Evolutionary conservation across 140 eudicot genomes (phyloP).

Genomic region (Erigeron philadelphicus): DNA sequence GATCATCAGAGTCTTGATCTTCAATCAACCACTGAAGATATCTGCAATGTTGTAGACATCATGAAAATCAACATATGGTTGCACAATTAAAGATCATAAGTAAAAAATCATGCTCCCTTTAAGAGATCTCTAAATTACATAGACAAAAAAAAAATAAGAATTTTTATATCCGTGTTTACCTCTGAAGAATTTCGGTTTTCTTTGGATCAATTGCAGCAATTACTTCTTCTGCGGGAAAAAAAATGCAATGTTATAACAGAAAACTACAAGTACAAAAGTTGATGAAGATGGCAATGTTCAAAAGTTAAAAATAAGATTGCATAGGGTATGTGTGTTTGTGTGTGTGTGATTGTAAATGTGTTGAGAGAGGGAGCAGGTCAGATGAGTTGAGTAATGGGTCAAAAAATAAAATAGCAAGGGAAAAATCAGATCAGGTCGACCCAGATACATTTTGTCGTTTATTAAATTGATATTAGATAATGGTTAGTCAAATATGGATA

Average conservation of each 20-base stretch:
- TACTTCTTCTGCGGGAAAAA: constrained; percentile 59
- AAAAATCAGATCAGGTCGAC: constrained; percentile 6
- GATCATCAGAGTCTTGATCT: constrained; percentile 83
- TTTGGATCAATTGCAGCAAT: constrained; percentile 83
- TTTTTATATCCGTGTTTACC: constrained; percentile 30
- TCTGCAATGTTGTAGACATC: constrained; percentile 36
- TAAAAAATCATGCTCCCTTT: background rate
- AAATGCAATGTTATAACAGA: constrained; percentile 8
- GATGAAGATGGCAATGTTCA: background rate
- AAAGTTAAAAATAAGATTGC: background rate
- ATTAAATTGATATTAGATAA: no score
- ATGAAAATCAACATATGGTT: constrained; percentile 11
- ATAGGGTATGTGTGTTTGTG: no score
- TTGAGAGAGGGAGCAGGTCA: no score
- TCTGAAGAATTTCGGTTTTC: constrained; percentile 75
- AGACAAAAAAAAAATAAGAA: background rate
- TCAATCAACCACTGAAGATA: constrained; percentile 98
- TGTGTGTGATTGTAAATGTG: no score
- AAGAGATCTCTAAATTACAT: constrained; percentile 1
- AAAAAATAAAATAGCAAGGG: background rate
- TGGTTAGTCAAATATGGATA: background rate
- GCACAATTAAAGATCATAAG: background rate
- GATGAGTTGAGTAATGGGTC: background rate
- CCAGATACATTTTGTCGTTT: constrained; percentile 7
- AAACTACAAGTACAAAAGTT: background rate